Evolutionary conservation across 1,284 basidiomycete genomes (phyloP), one percentile per base, ranked within the genome.

Genomic region (Omphalotus olearius): DNA sequence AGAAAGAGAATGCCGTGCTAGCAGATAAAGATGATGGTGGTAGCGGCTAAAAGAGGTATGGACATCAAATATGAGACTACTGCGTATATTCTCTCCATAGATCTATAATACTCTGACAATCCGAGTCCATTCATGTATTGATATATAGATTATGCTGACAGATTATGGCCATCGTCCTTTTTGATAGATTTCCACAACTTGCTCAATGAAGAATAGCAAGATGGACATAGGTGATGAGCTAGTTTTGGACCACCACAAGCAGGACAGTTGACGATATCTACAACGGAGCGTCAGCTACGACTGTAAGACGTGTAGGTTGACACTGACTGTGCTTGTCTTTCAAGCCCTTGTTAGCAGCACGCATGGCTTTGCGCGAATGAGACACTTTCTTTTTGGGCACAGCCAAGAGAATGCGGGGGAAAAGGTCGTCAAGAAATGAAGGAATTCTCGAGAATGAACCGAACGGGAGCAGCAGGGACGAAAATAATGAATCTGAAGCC

Each of bases 351-450:
- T 96, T 93, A 3, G 94, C 90, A 52, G 83, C 83, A 26, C 95
- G 80, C 94, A 98, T 98, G n/a, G 86, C 81, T 69, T 98, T 98
- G 45, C 91, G 78, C 26, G 92, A 94, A 68, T 98, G 95, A 0
- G 93, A 93, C 7, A 85, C 81, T 74, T 97, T 97, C 70, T 88
- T 91, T 73, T 98, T 98, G 14, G 96, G 96, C 2, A 96, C 95
- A 14, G 95, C 95, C 44, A 91, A 80, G 23, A 98, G 70, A 63
- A 97, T 83, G 1, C 93, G 82, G 20, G 95, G 93, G 61, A 98
- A 81, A 28, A 96, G 78, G 55, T 93, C 89, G 45, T 87, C 75
- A 25, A 94, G 72, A 7, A 85, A 81, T 45, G 78, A 75, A 41
- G 82, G 82, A 46, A 82, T 65, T 51, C 73, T 69, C 71, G 78